Percentiles rank a stretch among this genome's conserved stretches.
phyloP scores from a whole-genome alignment of 2,329 filamentous ascomycete species.

The Penicillium expansum region DNA sequence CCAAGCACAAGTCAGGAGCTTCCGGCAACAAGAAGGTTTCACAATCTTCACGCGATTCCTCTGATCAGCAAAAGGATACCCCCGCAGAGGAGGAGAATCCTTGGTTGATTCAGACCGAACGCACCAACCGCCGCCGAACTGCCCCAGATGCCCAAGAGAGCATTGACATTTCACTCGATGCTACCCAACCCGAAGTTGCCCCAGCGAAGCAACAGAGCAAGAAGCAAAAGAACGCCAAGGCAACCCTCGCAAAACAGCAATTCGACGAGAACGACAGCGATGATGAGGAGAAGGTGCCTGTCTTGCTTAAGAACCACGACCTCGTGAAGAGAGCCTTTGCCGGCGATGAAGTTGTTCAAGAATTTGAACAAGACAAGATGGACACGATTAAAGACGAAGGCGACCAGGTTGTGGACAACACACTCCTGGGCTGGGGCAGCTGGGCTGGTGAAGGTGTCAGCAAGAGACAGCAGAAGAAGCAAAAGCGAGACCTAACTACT shows the following conservation, averaged over 20 bases:
- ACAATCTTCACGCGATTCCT: constrained; percentile 14
- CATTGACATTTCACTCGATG: constrained; percentile 35
- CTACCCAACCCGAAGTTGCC: constrained; percentile 14
- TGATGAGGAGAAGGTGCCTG: constrained; percentile 42
- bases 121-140: constrained; percentile 33
- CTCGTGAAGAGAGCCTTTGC: constrained; percentile 84
- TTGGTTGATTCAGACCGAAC: constrained; percentile 37
- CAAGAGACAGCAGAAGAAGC: constrained; percentile 61
- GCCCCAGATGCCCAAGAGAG: constrained; percentile 29
- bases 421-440: constrained; percentile 90
- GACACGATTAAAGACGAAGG: constrained; percentile 71
- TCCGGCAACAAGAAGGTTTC: constrained; percentile 20
- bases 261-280: constrained; percentile 46
- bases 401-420: constrained; percentile 76
- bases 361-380: constrained; percentile 79
- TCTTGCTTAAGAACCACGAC: constrained; percentile 54
- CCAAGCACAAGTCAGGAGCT: constrained; percentile 20
- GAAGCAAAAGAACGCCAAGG: constrained; percentile 22
- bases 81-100: constrained; percentile 36
- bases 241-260: constrained; percentile 20
- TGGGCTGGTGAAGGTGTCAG: constrained; percentile 85
- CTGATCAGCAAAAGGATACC: constrained; percentile 18
- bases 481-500: constrained; percentile 51
- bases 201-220: constrained; percentile 21
- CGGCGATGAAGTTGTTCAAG: constrained; percentile 75